A percentile compares a stretch with the other conserved stretches of the same genome.
These are phyloP conservation scores for Schwanniomyces polymorphus DNA, from an alignment of 805 yeast species.

Conservation along the genomic window DNA sequence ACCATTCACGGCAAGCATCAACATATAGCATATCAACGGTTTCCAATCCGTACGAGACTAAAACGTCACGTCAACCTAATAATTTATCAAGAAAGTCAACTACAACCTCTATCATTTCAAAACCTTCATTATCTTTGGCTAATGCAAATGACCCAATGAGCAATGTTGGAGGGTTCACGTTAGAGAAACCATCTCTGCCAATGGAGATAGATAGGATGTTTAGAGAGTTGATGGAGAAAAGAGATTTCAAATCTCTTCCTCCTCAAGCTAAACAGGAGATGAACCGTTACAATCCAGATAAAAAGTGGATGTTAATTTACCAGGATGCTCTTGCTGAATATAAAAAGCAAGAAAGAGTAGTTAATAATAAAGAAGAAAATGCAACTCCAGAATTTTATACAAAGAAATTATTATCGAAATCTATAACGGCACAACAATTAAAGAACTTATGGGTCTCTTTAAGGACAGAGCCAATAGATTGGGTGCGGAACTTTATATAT, in stretches of 20 bases:
- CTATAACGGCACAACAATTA: constrained; percentile 66
- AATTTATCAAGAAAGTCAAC: constrained; percentile 24
- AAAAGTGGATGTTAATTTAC: constrained; percentile 88
- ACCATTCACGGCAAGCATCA: constrained; percentile 40
- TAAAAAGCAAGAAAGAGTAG: constrained; percentile 45
- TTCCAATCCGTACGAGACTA: constrained; percentile 29
- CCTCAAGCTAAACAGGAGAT: constrained; percentile 74
- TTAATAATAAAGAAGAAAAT: constrained; percentile 23
- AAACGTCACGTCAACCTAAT: constrained; percentile 12
- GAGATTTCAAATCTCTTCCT: constrained; percentile 74
- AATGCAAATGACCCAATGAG: constrained; percentile 14
- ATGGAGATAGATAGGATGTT: constrained; percentile 72
- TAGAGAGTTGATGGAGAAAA: constrained; percentile 74
- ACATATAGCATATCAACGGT: constrained; percentile 34
- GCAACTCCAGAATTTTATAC: constrained; percentile 76
- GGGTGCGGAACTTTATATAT: constrained; percentile 77
- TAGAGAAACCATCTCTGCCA: constrained; percentile 69
- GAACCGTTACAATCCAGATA: constrained; percentile 69
- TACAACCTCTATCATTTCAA: constrained; percentile 21
- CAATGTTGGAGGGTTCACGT: constrained; percentile 21
- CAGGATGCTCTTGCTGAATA: constrained; percentile 82
- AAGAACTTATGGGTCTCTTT: constrained; percentile 88
- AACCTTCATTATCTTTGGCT: constrained; percentile 20
- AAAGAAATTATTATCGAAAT: constrained; percentile 66
- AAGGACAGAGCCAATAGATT: constrained; percentile 79